Percentiles rank a stretch among this genome's conserved stretches.
Conservation (phyloP, 257 asterid species). For the Scutellaria barbata region DNA sequence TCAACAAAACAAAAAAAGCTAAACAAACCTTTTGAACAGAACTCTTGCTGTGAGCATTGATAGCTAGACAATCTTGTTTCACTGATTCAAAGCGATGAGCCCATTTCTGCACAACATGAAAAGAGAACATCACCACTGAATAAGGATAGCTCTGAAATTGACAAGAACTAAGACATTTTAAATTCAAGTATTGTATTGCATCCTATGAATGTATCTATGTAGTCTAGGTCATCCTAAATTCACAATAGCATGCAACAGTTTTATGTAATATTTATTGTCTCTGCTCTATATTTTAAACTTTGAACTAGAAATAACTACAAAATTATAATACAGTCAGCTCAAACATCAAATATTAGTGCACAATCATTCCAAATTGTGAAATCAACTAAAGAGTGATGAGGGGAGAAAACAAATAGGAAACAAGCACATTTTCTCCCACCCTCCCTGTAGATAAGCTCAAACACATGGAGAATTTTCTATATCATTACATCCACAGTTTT, state of each 20-base stretch:
- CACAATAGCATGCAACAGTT: not conserved
- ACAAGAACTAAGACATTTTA: conserved; percentile 21
- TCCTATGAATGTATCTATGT: not conserved
- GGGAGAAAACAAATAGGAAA: conserved; percentile 3
- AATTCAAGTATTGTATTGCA: not conserved
- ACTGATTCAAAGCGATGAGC: conserved; percentile 59
- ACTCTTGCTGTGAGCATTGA: conserved; percentile 88
- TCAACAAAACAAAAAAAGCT: conserved; percentile 21
- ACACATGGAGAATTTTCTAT: too few species aligned
- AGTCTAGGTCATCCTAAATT: not conserved
- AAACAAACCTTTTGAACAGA: conserved; percentile 81
- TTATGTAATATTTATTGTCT: not conserved
- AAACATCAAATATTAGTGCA: not conserved
- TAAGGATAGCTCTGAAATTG: not conserved
- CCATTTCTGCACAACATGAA: conserved; percentile 71
- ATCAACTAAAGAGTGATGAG: not conserved
- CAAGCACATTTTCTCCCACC: not conserved
- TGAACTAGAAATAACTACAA: not conserved
- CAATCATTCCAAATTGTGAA: not conserved
- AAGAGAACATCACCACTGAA: not conserved
- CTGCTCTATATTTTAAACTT: not conserved
- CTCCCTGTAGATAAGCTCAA: not conserved
- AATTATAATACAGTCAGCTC: not conserved
- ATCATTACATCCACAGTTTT: not conserved
- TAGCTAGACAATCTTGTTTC: conserved; percentile 79